These are phyloP conservation scores for Singerocomus rubriflavus DNA, from an alignment of 1,284 basidiomycete genomes.

Conservation along the genomic window DNA sequence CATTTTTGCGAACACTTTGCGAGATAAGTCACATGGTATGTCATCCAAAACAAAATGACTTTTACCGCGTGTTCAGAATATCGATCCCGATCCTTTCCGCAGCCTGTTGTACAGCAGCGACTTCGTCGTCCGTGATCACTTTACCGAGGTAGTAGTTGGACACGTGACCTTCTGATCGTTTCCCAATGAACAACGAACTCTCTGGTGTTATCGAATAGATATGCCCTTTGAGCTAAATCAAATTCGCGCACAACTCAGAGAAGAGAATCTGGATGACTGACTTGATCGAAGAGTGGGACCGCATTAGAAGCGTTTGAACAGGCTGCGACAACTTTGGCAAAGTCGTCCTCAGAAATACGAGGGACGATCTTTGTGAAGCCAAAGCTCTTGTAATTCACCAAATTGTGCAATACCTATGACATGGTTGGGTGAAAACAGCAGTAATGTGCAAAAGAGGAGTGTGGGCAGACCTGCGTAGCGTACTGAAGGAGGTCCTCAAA, in stretches of 20 bases:
- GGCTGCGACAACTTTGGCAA: constrained; percentile 58
- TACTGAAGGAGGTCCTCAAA: constrained; percentile 74
- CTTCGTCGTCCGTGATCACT: constrained; percentile 68
- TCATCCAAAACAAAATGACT: neutral
- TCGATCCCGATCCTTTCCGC: constrained; percentile 72
- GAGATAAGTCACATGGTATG: neutral
- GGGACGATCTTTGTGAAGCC: constrained; percentile 84
- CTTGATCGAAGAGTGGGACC: constrained; percentile 59
- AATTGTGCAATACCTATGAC: constrained; percentile 65
- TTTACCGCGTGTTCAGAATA: constrained; percentile 78
- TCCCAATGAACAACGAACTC: constrained; percentile 69
- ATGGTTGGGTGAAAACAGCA: neutral
- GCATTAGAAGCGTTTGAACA: constrained; percentile 59
- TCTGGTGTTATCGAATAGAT: constrained; percentile 70
- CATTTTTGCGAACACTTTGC: constrained; percentile 64
- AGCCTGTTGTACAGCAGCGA: constrained; percentile 66
- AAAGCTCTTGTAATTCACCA: constrained; percentile 77
- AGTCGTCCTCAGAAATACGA: constrained; percentile 57
- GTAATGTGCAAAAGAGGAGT: neutral
- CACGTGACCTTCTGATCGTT: constrained; percentile 70
- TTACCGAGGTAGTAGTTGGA: constrained; percentile 83
- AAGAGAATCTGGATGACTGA: constrained; percentile 28
- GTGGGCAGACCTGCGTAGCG: constrained; percentile 55
- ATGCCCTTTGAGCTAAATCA: constrained; percentile 59
- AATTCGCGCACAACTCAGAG: constrained; percentile 6